Base-by-base conservation (phyloP, 2,329 filamentous ascomycete genomes). In the Didymella segeticola region DNA sequence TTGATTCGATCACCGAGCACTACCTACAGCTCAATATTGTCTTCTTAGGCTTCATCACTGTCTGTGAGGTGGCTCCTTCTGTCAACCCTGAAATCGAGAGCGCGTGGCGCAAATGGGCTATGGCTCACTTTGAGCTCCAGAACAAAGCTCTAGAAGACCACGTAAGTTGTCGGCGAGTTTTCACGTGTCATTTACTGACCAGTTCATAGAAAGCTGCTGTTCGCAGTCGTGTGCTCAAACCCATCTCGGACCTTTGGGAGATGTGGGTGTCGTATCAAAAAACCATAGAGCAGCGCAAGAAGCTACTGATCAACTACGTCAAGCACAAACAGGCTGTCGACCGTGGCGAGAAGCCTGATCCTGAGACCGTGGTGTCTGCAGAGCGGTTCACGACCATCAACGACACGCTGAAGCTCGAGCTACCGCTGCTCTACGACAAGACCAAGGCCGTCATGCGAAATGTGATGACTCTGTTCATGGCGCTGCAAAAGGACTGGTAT, bases 301-400 rank as follows among this genome's bases (percentile, higher is more conserved):
- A 98, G 79, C 88, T 91, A n/a, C 84, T 96, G 12, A 79, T 93
- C 14, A 92, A 97, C 69, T 98, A 90, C 73, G 91, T 93, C 61
- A 89, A 89, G 63, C 91, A 86, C 63, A 87, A 90, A 67, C 85
- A 89, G 62, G 82, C 93, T 53, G 88, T 89, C 68, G 89, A 91
- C 37, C 83, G 86, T 27, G 91, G 91, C 58, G 93, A 96, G 74
- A 96, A 91, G 64, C 82, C 91, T 11, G 93, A 98, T 72, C 89
- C 91, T 67, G 95, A 93, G 72, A 88, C 93, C 4, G 81, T 85
- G 14, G 91, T 96, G 64, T 85, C 89, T 31, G 91, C 92, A 17
- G 91, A 96, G 67, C 89, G 96, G 70, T 99, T 96, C 73, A 84
- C 90, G 33, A 91, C 92, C 7, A 81, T 99, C 55, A 98, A 98